Conservation (phyloP, 148 eudicot genomes). For the Gaultheria prostrata region DNA sequence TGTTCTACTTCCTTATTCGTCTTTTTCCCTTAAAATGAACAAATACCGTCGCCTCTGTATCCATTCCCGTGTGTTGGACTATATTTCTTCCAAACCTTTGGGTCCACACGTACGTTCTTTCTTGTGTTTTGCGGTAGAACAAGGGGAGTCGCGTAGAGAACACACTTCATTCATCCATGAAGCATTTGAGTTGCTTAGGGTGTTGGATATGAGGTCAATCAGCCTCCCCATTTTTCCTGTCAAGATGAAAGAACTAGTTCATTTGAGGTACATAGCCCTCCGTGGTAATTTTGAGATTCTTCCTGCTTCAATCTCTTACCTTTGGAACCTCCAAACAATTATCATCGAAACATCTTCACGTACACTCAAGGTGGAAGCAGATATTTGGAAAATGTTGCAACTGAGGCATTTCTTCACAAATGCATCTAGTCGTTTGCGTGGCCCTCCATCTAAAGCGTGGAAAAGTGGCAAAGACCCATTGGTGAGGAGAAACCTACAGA, state of each 20-base stretch:
- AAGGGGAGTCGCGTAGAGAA: conserved; percentile 10
- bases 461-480: conserved; percentile 18
- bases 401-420: conserved; percentile 34
- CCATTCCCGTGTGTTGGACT: conserved; percentile 28
- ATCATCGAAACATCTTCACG: conserved; percentile 30
- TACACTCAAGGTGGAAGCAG: conserved; percentile 28
- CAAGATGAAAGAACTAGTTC: conserved; percentile 22
- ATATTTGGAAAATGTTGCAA: conserved; percentile 43
- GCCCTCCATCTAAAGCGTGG: conserved; percentile 21
- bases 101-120: conserved; percentile 36
- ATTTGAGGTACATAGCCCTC: conserved; percentile 34
- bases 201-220: conserved; percentile 33
- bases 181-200: conserved; percentile 33
- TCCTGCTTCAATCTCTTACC: conserved; percentile 27
- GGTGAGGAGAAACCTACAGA: conserved; percentile 21
- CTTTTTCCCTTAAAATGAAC: neutral
- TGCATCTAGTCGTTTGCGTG: conserved; percentile 27
- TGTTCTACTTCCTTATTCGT: neutral
- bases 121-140: conserved; percentile 28
- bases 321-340: conserved; percentile 40
- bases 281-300: conserved; percentile 24
- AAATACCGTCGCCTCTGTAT: conserved; percentile 37
- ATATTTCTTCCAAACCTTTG: conserved; percentile 26
- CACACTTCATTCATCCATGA: conserved; percentile 27
- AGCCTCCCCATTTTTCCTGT: conserved; percentile 29